Percentiles rank a stretch among this genome's conserved stretches.
These are phyloP conservation scores for Piloderma croceum DNA, from an alignment of 768 basidiomycete genomes.

Conservation along the genomic window DNA sequence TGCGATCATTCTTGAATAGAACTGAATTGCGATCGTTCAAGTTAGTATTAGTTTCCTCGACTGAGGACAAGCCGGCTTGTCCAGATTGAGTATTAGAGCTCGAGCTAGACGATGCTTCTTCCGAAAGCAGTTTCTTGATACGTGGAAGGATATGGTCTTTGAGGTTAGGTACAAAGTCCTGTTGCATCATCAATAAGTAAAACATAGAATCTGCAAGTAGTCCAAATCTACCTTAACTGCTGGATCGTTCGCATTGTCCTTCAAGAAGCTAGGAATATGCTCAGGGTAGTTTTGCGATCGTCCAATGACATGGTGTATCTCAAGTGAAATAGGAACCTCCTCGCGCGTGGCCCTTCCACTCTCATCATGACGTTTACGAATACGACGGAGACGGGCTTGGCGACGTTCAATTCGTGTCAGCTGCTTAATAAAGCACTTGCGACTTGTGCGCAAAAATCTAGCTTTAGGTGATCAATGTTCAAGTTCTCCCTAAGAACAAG, in stretches of 20 bases:
- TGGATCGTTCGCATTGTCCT: background rate
- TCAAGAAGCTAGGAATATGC: background rate
- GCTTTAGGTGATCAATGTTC: conserved; percentile 34
- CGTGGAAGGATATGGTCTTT: conserved; percentile 10
- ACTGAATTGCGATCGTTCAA: too few relatives aligned
- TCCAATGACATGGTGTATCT: background rate
- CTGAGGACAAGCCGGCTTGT: too few relatives aligned
- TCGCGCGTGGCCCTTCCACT: too few relatives aligned
- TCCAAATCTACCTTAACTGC: conserved; percentile 2
- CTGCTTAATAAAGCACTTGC: conserved; percentile 23
- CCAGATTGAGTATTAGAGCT: too few relatives aligned
- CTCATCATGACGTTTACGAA: background rate
- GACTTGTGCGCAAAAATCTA: conserved; percentile 32
- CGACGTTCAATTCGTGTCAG: conserved; percentile 20
- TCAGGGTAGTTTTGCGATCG: background rate
- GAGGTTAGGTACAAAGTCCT: conserved; percentile 5
- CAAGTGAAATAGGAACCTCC: too few relatives aligned
- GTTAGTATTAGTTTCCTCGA: too few relatives aligned
- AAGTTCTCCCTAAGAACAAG: conserved; percentile 28
- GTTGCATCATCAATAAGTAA: background rate
- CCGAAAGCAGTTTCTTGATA: too few relatives aligned
- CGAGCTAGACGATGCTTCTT: too few relatives aligned
- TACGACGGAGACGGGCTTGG: background rate
- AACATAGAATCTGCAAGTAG: background rate
- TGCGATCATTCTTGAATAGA: too few relatives aligned